Base-by-base conservation (phyloP, 805 yeast species). In the Kluyveromyces lactis region DNA sequence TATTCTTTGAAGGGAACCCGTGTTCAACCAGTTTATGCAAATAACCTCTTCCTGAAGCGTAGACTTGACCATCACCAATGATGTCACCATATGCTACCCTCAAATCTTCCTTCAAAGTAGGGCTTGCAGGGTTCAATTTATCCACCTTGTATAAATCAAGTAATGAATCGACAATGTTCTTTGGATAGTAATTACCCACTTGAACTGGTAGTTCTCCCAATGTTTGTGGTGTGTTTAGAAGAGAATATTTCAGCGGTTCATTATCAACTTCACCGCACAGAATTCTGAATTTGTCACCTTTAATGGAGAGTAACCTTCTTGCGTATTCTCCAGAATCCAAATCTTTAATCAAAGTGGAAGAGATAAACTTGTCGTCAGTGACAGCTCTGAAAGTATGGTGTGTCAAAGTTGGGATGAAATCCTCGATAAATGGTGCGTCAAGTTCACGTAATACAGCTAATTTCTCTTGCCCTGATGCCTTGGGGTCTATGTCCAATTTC, bases 331-430 rank as follows among this genome's bases (percentile, higher is more conserved):
- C 61, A 15, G 53, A 42, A 26, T 45, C 39, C 5, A 67, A 43
- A 43, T 67, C 72, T 18, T 38, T 31, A 10, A 67, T 45, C 18
- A 67, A 34, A 8, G 45, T 42, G 3, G 52, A 38, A 1, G 63
- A 41, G 11, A 68, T 59, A 50, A 68, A 65, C 38, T 63, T 52
- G 30, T 53, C 58, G 45, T 67, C 72, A 1, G 68, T 57, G 18
- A 63, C 63, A 8, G 70, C 69, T 47, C 71, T 52, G 45, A 66
- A 68, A 7, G 65, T 61, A 40, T 58, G 63, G 26, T 41, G 35
- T 6, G 45, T 43, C 42, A 64, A 43, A 5, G 46, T 39, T 29
- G 54, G 52, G 28, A 62, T 56, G 32, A 48, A 47, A 34, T 52
- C 59, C 30, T 44, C 57, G 17, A 56, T 37, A 1, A 39, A 41